Evolutionary conservation across 495 filamentous ascomycete genomes (phyloP).

Genomic region (Penicillium canariense): DNA sequence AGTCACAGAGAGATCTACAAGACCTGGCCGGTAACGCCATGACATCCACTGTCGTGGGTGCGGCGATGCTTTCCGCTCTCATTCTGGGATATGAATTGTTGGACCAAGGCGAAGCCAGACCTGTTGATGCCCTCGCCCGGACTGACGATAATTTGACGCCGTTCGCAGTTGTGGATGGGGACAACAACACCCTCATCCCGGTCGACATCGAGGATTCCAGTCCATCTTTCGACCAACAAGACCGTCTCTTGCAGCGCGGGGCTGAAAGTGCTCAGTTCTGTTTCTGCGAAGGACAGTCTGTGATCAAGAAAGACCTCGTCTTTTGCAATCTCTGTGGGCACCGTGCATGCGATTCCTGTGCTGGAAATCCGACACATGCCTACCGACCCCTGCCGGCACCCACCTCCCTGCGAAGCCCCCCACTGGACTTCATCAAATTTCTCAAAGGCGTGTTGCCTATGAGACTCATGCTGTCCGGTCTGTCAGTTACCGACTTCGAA

Average conservation of each 20-base stretch:
- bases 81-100: conserved; percentile 43
- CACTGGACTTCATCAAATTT: conserved; percentile 47
- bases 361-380: conserved; percentile 54
- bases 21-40: conserved; percentile 85
- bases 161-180: conserved; percentile 1
- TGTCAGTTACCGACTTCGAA: conserved; percentile 30
- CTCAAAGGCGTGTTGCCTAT: conserved; percentile 49
- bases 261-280: conserved; percentile 48
- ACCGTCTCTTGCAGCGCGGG: conserved; percentile 24
- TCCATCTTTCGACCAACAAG: background rate
- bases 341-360: conserved; percentile 55
- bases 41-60: conserved; percentile 70
- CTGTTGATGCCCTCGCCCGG: background rate
- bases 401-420: conserved; percentile 33
- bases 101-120: conserved; percentile 4
- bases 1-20: conserved; percentile 62
- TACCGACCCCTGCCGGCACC: conserved; percentile 30
- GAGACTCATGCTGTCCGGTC: conserved; percentile 37
- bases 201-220: conserved; percentile 8
- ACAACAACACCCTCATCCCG: conserved; percentile 9
- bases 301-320: conserved; percentile 37
- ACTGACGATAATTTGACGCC: background rate
- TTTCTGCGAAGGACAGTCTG: conserved; percentile 54
- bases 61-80: conserved; percentile 55
- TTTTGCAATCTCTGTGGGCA: conserved; percentile 53